Evolutionary conservation across 495 filamentous ascomycete genomes (phyloP), one percentile per base, ranked within the genome.

Genomic region (Xylaria palmicola): DNA sequence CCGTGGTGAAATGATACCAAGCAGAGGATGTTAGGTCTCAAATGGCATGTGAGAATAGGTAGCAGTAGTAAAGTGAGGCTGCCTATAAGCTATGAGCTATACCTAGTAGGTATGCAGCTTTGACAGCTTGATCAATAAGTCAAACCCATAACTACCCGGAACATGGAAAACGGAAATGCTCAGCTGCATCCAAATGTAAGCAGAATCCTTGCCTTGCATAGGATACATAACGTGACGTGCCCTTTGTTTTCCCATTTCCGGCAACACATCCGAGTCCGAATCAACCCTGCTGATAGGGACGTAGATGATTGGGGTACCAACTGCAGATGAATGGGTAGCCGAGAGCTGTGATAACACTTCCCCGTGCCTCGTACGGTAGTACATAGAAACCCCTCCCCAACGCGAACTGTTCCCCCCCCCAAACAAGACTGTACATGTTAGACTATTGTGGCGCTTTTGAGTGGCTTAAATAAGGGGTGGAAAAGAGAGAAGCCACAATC

Each of bases 171-270:
- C 3, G 40, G 27, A 24, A 26, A n/a, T 24, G 4, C 43, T 8
- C 4, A 13, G 24, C 24, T 47, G 4, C 20, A 15, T n/a, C 26
- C 19, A 39, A n/a, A 37, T 39, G 50, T 53, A 37, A 19, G 50
- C 17, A 37, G 5, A 26, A 53, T 17, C 50, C 50, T 32, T 53
- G n/a, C 19, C 49, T 37, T 17, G 29, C 29, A 30, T 51, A 22
- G n/a, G 37, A 36, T 20, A 34, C 22, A 40, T 40, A 53, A 39
- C 2, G 34, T 53, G 50, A 53, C 50, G 50, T 53, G 34, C 37
- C 22, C 34, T 17, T 22, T 17, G 8, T 34, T 53, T 53, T 39
- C 34, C 34, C 12, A 15, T 53, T 53, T 53, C 50, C 50, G 50
- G 10, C 24, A 24, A 9, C 50, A 6, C 22, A 52, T 39, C 51